Evolutionary conservation across 164 flowering plant genomes (phyloP).

Genomic region (Vitis vinifera): DNA sequence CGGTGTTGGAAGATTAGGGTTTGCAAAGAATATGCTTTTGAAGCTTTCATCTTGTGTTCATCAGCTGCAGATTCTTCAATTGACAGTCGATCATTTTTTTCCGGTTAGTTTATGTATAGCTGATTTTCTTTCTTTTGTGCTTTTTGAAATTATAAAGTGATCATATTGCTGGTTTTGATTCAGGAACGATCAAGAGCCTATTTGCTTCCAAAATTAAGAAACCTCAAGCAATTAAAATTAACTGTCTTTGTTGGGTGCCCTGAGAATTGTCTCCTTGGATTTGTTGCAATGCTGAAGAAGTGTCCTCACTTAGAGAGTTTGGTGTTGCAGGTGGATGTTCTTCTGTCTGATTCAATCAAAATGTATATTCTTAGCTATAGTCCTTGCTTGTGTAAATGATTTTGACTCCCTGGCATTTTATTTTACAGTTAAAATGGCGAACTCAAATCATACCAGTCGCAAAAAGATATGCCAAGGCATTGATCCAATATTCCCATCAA

Average conservation of each 20-base stretch:
- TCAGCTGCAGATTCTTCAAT: constrained; percentile 18
- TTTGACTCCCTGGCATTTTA: neutral
- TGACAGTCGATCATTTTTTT: constrained; percentile 4
- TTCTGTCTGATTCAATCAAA: neutral
- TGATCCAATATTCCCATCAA: constrained; percentile 5
- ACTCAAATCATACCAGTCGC: neutral
- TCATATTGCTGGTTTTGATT: neutral
- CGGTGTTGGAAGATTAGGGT: constrained; percentile 7
- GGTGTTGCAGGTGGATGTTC: constrained; percentile 12
- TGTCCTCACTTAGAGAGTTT: constrained; percentile 17
- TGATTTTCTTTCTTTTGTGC: neutral
- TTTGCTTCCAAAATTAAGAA: constrained; percentile 8
- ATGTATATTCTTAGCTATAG: too few species aligned
- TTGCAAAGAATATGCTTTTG: constrained; percentile 10
- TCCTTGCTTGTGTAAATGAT: too few species aligned
- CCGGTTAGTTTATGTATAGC: neutral
- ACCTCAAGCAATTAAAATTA: constrained; percentile 15
- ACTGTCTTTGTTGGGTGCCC: constrained; percentile 10
- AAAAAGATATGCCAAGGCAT: constrained; percentile 8
- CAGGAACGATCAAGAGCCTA: constrained; percentile 1
- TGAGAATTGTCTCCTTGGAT: constrained; percentile 19
- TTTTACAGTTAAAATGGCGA: constrained; percentile 18
- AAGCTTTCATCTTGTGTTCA: constrained; percentile 12
- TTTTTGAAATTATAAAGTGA: too few species aligned
- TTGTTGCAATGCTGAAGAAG: constrained; percentile 7